A percentile compares a stretch with the other conserved stretches of the same genome.
Evolutionary conservation across 352 stramenopile genomes (phyloP).

Genomic region (Phytophthora podocarpi): DNA sequence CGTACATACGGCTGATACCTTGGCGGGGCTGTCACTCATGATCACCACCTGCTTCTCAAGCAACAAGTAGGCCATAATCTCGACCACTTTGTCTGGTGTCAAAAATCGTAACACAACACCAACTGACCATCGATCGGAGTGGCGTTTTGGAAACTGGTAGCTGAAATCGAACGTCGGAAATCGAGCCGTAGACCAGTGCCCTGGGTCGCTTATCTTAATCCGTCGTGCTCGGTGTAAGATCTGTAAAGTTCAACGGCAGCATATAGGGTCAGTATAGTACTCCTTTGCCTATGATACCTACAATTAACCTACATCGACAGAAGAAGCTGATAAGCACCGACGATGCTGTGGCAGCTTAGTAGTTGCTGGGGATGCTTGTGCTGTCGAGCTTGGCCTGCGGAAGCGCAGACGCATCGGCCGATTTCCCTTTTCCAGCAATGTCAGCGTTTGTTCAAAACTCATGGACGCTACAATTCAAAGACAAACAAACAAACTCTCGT

Average conservation of each 20-base stretch:
- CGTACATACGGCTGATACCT: conserved; percentile 72
- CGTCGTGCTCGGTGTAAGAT: conserved; percentile 66
- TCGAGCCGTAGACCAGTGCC: conserved; percentile 60
- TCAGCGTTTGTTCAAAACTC: conserved; percentile 56
- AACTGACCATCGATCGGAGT: conserved; percentile 75
- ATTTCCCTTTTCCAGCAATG: conserved; percentile 58
- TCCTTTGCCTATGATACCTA: background rate
- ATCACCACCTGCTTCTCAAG: conserved; percentile 86
- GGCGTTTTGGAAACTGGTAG: conserved; percentile 78
- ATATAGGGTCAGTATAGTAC: background rate
- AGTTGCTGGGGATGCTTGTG: conserved; percentile 1
- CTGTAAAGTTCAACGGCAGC: conserved; percentile 34
- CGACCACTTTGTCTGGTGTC: conserved; percentile 61
- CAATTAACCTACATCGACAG: conserved; percentile 50
- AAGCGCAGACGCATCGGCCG: conserved; percentile 76
- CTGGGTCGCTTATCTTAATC: conserved; percentile 73
- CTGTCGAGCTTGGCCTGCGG: conserved; percentile 29
- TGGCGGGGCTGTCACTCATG: conserved; percentile 69
- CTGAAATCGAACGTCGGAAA: conserved; percentile 70
- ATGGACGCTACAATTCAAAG: conserved; percentile 59
- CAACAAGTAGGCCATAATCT: conserved; percentile 70
- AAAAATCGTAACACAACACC: conserved; percentile 71
- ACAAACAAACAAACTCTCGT: conserved; percentile 1
- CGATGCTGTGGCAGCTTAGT: conserved; percentile 19
- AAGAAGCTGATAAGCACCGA: conserved; percentile 27